Evolutionary conservation across 2,329 filamentous ascomycete genomes (phyloP).

Genomic region (Sarocladium oryzae): DNA sequence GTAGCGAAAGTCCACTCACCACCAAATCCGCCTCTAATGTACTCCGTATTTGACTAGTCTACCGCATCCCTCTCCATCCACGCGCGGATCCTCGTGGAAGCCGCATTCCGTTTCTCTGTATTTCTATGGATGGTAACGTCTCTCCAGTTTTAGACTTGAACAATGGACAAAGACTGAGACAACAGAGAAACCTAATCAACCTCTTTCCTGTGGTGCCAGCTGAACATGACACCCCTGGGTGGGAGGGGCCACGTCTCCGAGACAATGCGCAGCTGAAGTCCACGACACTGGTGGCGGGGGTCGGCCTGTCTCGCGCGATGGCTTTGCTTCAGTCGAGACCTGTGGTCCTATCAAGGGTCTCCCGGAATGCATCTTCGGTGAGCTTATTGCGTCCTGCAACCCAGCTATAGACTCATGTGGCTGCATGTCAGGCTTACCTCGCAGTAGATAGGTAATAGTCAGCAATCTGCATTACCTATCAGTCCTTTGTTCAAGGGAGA

Average conservation of each 20-base stretch:
- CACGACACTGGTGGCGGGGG: slow-evolving; percentile 3
- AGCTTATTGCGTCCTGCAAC: slow-evolving; percentile 2
- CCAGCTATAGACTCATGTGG: no score
- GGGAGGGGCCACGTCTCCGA: background rate
- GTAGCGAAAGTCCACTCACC: background rate
- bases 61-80: background rate
- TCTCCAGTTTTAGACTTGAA: no score
- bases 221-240: background rate
- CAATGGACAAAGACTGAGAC: slow-evolving; percentile 1
- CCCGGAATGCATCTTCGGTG: background rate
- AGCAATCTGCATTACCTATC: background rate
- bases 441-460: background rate
- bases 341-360: background rate
- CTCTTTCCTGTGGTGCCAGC: background rate
- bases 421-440: slow-evolving; percentile 4
- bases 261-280: slow-evolving; percentile 6
- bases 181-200: background rate
- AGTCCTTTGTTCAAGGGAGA: background rate
- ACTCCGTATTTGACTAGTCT: no score
- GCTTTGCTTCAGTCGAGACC: no score
- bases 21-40: no score
- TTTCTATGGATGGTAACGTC: no score
- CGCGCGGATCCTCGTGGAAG: background rate
- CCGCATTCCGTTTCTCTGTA: background rate
- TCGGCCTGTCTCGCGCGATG: background rate